A percentile compares a stretch with the other conserved stretches of the same genome.
These are phyloP conservation scores for Phytopythium chamaehyphon DNA, from an alignment of 352 stramenopile genomes.

Conservation along the genomic window DNA sequence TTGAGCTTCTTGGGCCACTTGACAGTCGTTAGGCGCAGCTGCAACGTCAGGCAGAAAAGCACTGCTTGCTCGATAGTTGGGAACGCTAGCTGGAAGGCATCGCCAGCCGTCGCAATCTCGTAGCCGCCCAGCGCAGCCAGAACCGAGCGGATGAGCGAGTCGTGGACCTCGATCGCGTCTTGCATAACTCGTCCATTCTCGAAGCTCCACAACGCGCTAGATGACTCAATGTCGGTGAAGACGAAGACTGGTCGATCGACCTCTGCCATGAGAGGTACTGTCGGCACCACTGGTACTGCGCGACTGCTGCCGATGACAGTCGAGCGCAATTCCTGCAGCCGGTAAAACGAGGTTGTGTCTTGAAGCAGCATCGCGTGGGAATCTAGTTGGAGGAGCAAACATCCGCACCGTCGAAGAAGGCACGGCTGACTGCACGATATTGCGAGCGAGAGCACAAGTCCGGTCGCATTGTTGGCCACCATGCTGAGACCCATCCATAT, in stretches of 20 bases:
- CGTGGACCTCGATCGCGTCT: conserved; percentile 65
- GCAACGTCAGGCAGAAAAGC: conserved; percentile 53
- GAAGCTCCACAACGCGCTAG: conserved; percentile 58
- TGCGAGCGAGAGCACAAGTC: conserved; percentile 80
- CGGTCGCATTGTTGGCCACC: conserved; percentile 73
- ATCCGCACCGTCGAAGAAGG: conserved; percentile 14
- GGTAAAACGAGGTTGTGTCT: neutral
- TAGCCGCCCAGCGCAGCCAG: conserved; percentile 59
- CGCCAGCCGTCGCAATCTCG: conserved; percentile 75
- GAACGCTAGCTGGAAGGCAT: conserved; percentile 82
- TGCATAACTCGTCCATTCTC: conserved; percentile 44
- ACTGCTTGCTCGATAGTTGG: conserved; percentile 63
- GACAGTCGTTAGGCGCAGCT: conserved; percentile 59
- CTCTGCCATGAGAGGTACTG: neutral
- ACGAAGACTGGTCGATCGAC: conserved; percentile 57
- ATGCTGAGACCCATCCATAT: conserved; percentile 37
- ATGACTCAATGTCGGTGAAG: conserved; percentile 81
- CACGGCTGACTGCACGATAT: conserved; percentile 40
- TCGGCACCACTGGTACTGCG: neutral
- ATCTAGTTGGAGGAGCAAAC: conserved; percentile 12
- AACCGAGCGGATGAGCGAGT: conserved; percentile 57
- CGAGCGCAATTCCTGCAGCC: neutral
- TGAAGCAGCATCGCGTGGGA: conserved; percentile 11
- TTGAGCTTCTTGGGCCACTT: conserved; percentile 52
- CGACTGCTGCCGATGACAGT: neutral